These are phyloP conservation scores for Salvia hispanica DNA, from an alignment of 257 asterid genomes.

Conservation along the genomic window DNA sequence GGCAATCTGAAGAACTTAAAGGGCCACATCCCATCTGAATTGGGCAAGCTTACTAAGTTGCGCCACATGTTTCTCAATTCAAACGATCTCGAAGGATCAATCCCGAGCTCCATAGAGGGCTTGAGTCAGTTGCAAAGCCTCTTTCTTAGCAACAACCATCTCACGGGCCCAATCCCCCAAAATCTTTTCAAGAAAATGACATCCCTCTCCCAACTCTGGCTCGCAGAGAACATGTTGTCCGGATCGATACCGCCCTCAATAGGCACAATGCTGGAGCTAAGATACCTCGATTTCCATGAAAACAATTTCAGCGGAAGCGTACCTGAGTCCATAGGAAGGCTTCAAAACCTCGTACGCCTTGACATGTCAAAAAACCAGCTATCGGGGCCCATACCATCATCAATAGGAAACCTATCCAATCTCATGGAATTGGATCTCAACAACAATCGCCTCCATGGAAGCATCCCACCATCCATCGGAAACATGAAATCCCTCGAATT, in stretches of 20 bases:
- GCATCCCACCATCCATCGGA: conserved; percentile 56
- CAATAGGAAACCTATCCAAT: conserved; percentile 44
- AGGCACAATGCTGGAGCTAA: conserved; percentile 41
- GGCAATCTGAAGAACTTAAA: conserved; percentile 48
- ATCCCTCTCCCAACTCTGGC: conserved; percentile 41
- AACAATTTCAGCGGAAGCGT: conserved; percentile 53
- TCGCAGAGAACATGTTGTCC: conserved; percentile 48
- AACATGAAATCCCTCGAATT: conserved; percentile 45
- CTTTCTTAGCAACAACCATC: conserved; percentile 40
- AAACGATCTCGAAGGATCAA: conserved; percentile 50
- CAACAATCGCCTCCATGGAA: conserved; percentile 48
- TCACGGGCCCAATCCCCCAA: conserved; percentile 52
- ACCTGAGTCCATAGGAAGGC: conserved; percentile 50
- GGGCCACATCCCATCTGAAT: conserved; percentile 55
- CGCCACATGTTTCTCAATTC: conserved; percentile 38
- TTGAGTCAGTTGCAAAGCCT: conserved; percentile 37
- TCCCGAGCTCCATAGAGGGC: conserved; percentile 42
- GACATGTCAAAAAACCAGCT: conserved; percentile 55
- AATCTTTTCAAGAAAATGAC: conserved; percentile 34
- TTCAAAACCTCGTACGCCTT: conserved; percentile 33
- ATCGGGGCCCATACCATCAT: conserved; percentile 52
- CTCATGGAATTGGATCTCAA: conserved; percentile 36
- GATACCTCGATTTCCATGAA: conserved; percentile 39
- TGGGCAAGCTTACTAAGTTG: conserved; percentile 46
- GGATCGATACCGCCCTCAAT: conserved; percentile 56